These are phyloP conservation scores for Sonneratia caseolaris DNA, from an alignment of 345 rosid species.

Conservation along the genomic window DNA sequence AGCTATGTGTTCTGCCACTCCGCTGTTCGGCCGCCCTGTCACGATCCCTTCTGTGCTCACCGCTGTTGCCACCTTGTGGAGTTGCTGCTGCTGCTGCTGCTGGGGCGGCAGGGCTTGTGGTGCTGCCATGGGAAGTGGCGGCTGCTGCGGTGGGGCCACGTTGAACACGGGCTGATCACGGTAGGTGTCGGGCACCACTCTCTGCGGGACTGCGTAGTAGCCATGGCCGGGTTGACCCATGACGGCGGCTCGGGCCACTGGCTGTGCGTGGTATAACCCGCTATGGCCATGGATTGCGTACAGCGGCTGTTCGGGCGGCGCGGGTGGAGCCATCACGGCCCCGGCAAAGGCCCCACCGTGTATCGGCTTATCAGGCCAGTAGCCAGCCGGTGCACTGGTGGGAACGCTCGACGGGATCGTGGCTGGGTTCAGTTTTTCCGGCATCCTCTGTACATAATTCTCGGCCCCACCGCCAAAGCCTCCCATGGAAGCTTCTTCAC, in stretches of 20 bases:
- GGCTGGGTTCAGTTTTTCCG: constrained; percentile 28
- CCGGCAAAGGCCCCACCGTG: constrained; percentile 36
- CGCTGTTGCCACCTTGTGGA: constrained; percentile 1
- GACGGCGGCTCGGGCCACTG: constrained; percentile 32
- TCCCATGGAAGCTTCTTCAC: constrained; percentile 29
- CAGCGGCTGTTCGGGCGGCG: constrained; percentile 39
- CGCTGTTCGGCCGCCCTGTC: constrained; percentile 24
- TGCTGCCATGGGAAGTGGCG: too few species aligned
- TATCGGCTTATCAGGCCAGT: constrained; percentile 50
- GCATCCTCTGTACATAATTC: constrained; percentile 37
- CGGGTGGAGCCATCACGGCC: constrained; percentile 19
- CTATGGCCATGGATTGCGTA: constrained; percentile 47
- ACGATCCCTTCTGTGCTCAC: constrained; percentile 13
- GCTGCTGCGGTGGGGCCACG: constrained; percentile 28
- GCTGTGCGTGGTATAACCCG: constrained; percentile 31
- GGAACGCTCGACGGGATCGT: constrained; percentile 19
- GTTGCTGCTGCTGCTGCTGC: constrained; percentile 2
- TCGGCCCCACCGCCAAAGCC: constrained; percentile 34
- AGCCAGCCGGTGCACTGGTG: constrained; percentile 28
- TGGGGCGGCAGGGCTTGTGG: constrained; percentile 5
- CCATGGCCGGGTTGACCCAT: constrained; percentile 50
- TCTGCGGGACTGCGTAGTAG: constrained; percentile 52
- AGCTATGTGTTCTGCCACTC: constrained; percentile 30
- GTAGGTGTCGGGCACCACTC: constrained; percentile 55
- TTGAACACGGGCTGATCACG: constrained; percentile 58